These are phyloP conservation scores for Plasmodium falciparum DNA, from an alignment of 169 alveolate genomes.

Conservation along the genomic window DNA sequence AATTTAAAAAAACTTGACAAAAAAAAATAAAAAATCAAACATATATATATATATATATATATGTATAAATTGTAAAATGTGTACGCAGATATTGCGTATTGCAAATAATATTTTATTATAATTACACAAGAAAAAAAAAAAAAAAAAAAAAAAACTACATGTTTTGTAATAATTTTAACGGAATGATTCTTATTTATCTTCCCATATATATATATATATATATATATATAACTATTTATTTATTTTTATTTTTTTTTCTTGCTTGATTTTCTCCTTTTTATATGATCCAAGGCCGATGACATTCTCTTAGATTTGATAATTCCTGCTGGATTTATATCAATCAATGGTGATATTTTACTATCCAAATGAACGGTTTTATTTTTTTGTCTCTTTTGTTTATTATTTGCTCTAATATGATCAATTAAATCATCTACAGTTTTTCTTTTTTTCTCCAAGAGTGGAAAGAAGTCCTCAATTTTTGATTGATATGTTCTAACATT, in stretches of 20 bases:
- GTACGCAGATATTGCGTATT: too few relatives aligned
- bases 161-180: too few relatives aligned
- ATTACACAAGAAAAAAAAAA: not conserved
- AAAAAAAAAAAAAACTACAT: not conserved
- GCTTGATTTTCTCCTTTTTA: conserved; percentile 31
- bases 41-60: too few relatives aligned
- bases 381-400: conserved; percentile 17
- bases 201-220: too few relatives aligned
- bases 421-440: conserved; percentile 53
- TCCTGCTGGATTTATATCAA: conserved; percentile 70
- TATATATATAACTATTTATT: not conserved
- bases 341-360: conserved; percentile 7
- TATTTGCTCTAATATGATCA: conserved; percentile 15
- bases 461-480: conserved; percentile 58
- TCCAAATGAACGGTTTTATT: not conserved
- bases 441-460: conserved; percentile 54
- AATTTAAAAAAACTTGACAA: too few relatives aligned
- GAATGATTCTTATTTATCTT: too few relatives aligned
- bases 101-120: too few relatives aligned
- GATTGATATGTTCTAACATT: conserved; percentile 49
- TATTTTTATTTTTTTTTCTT: conserved; percentile 10
- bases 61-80: too few relatives aligned
- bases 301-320: conserved; percentile 47
- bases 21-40: too few relatives aligned
- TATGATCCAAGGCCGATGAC: conserved; percentile 38